These are phyloP conservation scores for Ascochyta pisi DNA, from an alignment of 2,329 filamentous ascomycete species.

Conservation along the genomic window DNA sequence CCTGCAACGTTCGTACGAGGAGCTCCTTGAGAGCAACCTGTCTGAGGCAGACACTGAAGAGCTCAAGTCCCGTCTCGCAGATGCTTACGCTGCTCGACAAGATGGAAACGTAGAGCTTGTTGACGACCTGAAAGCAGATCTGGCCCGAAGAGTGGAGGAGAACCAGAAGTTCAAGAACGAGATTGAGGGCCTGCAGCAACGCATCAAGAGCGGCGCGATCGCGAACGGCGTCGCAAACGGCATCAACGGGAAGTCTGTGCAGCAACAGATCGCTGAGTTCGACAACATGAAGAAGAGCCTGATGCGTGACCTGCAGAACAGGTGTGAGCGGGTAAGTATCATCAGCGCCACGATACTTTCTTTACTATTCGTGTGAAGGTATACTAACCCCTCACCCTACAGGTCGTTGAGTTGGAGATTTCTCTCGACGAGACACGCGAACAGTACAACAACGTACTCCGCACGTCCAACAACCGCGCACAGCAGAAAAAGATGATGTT, in stretches of 20 bases:
- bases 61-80: constrained; percentile 78
- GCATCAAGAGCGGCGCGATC: constrained; percentile 68
- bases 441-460: constrained; percentile 98
- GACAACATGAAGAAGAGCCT: constrained; percentile 99
- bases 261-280: constrained; percentile 98
- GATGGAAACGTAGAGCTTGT: constrained; percentile 75
- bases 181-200: constrained; percentile 79
- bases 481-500: constrained; percentile 99
- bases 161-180: constrained; percentile 80
- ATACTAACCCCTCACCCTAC: constrained; percentile 32
- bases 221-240: constrained; percentile 66
- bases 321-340: constrained; percentile 79
- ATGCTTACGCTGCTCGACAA: constrained; percentile 77
- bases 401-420: constrained; percentile 93
- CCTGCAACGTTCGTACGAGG: constrained; percentile 84
- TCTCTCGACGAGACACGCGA: constrained; percentile 96
- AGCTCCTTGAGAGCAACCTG: constrained; percentile 79
- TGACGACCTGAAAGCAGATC: constrained; percentile 77
- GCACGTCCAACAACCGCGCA: constrained; percentile 95
- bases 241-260: constrained; percentile 84
- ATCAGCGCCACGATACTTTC: constrained; percentile 16
- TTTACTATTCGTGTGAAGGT: constrained; percentile 13
- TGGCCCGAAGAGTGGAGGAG: constrained; percentile 79
- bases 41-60: constrained; percentile 81
- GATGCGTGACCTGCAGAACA: constrained; percentile 98